Conservation (phyloP, 148 eudicot species). For the Pouteria glomerata region DNA sequence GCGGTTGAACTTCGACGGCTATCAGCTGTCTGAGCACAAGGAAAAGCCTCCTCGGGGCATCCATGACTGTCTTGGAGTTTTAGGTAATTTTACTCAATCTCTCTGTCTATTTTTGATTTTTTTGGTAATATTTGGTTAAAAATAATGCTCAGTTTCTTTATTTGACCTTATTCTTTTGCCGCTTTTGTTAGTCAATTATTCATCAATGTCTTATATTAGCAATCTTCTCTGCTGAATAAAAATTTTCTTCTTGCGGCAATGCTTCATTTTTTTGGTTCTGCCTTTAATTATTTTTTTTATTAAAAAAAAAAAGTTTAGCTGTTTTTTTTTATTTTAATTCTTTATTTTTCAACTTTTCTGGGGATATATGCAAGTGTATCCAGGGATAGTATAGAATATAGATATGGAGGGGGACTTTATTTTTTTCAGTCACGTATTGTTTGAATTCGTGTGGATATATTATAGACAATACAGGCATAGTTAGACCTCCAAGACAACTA, state of each 20-base stretch:
- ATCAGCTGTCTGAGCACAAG: slow-evolving; percentile 37
- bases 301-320: background rate
- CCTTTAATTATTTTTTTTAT: background rate
- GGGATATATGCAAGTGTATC: too few species aligned
- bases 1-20: slow-evolving; percentile 61
- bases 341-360: background rate
- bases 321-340: too few species aligned
- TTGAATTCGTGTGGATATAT: too few species aligned
- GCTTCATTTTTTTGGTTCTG: background rate
- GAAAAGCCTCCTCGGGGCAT: slow-evolving; percentile 60
- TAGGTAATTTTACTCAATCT: slow-evolving; percentile 24
- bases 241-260: background rate
- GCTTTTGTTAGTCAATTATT: background rate
- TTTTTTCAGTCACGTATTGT: too few species aligned
- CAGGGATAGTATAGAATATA: too few species aligned
- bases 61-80: slow-evolving; percentile 67
- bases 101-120: background rate
- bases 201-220: background rate
- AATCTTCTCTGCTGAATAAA: slow-evolving; percentile 9
- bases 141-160: background rate
- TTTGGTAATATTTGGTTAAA: background rate
- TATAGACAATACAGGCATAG: too few species aligned
- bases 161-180: background rate
- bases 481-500: background rate
- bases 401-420: too few species aligned